phyloP scores from a whole-genome alignment of 2,329 filamentous ascomycete species.

The Aureobasidium namibiae region DNA sequence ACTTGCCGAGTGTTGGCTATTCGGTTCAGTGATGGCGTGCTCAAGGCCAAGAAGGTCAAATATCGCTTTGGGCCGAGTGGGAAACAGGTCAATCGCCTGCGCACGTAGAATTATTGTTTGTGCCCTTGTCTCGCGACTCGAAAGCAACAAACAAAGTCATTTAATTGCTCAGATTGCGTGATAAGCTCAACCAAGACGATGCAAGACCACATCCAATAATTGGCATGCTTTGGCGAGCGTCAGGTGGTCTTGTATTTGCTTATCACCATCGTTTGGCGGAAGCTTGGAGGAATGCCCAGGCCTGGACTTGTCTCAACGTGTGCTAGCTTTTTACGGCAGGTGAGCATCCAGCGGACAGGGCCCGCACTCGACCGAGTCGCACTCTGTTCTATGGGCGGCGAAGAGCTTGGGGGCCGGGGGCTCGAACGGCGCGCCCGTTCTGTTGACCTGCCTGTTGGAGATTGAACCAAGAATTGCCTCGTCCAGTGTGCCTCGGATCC shows the following conservation, averaged over 20 bases:
- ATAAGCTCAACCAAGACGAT: constrained; percentile 1
- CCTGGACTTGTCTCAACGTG: neutral
- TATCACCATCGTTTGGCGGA: constrained; percentile 2
- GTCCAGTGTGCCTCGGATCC: constrained; percentile 1
- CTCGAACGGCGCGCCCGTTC: constrained; percentile 2
- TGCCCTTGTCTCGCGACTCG: neutral
- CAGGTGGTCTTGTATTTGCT: neutral
- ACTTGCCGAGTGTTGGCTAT: neutral
- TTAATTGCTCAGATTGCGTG: neutral
- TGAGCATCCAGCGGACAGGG: neutral
- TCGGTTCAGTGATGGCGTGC: neutral
- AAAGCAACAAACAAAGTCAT: neutral
- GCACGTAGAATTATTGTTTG: neutral
- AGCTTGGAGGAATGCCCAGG: neutral
- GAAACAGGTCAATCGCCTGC: neutral
- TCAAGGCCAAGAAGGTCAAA: neutral
- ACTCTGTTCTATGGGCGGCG: neutral
- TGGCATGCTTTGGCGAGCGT: constrained; percentile 1
- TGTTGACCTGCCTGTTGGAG: constrained; percentile 9
- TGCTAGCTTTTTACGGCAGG: constrained; percentile 5
- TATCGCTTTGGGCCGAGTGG: neutral
- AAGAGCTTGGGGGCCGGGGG: neutral
- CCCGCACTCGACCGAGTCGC: neutral
- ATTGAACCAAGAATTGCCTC: neutral
- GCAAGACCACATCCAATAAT: neutral